These are phyloP conservation scores for Dillenia turbinata DNA, from an alignment of 164 flowering plant species.

Conservation along the genomic window DNA sequence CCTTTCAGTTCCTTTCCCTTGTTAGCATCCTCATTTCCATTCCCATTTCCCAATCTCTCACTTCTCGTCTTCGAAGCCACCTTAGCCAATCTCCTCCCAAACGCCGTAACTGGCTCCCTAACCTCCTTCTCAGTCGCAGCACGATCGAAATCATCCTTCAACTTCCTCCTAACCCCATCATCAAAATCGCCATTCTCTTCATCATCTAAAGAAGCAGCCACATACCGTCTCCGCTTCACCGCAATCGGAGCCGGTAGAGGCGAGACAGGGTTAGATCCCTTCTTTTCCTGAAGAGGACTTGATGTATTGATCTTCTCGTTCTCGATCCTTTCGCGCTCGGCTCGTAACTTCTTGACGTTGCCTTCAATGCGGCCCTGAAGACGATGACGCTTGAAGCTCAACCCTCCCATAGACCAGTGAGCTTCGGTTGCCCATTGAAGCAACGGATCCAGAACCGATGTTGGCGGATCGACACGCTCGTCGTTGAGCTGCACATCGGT, in stretches of 20 bases:
- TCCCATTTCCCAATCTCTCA: slow-evolving; percentile 2
- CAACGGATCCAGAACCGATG: slow-evolving; percentile 54
- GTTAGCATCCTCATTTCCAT: background rate
- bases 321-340: slow-evolving; percentile 27
- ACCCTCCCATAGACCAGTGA: slow-evolving; percentile 98
- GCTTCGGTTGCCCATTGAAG: slow-evolving; percentile 86
- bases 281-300: too few relatives aligned
- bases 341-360: slow-evolving; percentile 43
- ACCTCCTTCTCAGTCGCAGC: background rate
- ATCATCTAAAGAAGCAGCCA: slow-evolving; percentile 14
- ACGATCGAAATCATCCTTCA: slow-evolving; percentile 39
- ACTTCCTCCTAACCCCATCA: slow-evolving; percentile 25
- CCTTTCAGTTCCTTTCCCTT: slow-evolving; percentile 7
- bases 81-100: background rate
- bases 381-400: slow-evolving; percentile 60
- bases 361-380: slow-evolving; percentile 90
- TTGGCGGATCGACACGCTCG: slow-evolving; percentile 70
- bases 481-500: slow-evolving; percentile 50
- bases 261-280: slow-evolving; percentile 12
- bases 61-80: slow-evolving; percentile 18
- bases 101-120: background rate
- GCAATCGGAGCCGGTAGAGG: slow-evolving; percentile 51
- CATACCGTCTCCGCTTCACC: slow-evolving; percentile 27
- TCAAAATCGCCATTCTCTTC: slow-evolving; percentile 8
- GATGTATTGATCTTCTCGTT: slow-evolving; percentile 5